A percentile compares a stretch with the other conserved stretches of the same genome.
Evolutionary conservation across 129 eudicot genomes (phyloP).

Genomic region (Mikania micrantha): DNA sequence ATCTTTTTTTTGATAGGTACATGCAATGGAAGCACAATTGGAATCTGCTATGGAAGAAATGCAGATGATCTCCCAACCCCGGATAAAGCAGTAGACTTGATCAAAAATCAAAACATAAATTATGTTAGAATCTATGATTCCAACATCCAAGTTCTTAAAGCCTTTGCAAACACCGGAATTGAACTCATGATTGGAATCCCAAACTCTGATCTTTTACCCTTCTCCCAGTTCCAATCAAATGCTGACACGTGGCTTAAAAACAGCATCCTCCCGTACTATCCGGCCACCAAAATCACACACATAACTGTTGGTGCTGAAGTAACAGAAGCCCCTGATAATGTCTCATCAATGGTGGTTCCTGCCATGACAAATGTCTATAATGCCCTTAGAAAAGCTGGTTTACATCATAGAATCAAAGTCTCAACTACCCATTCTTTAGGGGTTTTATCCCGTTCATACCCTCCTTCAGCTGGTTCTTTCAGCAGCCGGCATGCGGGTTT

Average conservation of each 20-base stretch:
- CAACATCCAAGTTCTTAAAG: constrained; percentile 88
- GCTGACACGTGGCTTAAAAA: constrained; percentile 87
- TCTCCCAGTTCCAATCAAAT: constrained; percentile 81
- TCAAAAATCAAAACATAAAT: constrained; percentile 62
- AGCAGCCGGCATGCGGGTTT: constrained; percentile 57
- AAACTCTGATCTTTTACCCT: constrained; percentile 73
- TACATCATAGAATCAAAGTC: constrained; percentile 67
- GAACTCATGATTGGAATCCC: constrained; percentile 91
- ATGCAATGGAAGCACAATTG: constrained; percentile 64
- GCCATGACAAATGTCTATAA: constrained; percentile 74
- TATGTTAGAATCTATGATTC: constrained; percentile 78
- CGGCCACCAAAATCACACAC: constrained; percentile 79
- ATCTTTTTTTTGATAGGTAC: constrained; percentile 38
- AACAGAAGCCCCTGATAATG: constrained; percentile 69
- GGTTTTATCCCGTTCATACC: constrained; percentile 78
- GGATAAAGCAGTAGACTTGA: constrained; percentile 69
- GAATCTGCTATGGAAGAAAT: constrained; percentile 89
- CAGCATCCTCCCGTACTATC: constrained; percentile 86
- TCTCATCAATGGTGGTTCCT: constrained; percentile 70
- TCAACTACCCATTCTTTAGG: constrained; percentile 86
- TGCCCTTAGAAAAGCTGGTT: constrained; percentile 62
- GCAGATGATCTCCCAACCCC: constrained; percentile 97
- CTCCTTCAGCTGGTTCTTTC: constrained; percentile 96
- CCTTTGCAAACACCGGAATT: constrained; percentile 95
- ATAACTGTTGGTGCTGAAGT: constrained; percentile 95